Conservation (phyloP, 2,329 filamentous ascomycete species). For the Fusarium continuum region DNA sequence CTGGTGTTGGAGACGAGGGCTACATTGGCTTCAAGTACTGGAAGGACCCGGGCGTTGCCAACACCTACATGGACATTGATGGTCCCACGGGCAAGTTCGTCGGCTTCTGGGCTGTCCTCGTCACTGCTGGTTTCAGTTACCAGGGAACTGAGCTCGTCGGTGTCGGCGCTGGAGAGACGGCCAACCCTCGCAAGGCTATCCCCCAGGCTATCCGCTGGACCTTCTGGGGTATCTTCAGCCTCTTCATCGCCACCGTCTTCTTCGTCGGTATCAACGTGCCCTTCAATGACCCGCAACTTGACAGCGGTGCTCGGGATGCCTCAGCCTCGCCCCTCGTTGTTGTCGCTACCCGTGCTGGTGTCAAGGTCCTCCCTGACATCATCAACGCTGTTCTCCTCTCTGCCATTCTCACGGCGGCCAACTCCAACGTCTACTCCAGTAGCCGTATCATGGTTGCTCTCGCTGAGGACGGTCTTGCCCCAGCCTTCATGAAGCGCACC, state of each 20-base stretch:
- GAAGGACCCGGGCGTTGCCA: conserved; percentile 73
- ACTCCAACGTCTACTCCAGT: conserved; percentile 79
- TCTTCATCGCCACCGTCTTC: conserved; percentile 73
- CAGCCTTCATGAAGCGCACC: conserved; percentile 65
- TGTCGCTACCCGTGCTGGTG: conserved; percentile 68
- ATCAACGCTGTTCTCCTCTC: conserved; percentile 83
- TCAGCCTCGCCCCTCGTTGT: conserved; percentile 73
- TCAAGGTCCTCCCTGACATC: conserved; percentile 70
- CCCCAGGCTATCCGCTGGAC: conserved; percentile 78
- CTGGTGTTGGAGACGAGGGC: conserved; percentile 73
- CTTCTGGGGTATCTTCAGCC: conserved; percentile 76
- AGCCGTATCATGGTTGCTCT: conserved; percentile 74
- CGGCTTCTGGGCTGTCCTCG: conserved; percentile 74
- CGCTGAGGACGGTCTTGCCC: conserved; percentile 70
- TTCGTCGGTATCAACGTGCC: conserved; percentile 78
- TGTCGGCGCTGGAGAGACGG: conserved; percentile 80
- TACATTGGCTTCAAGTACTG: conserved; percentile 80
- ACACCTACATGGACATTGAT: conserved; percentile 62
- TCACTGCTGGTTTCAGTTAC: conserved; percentile 75
- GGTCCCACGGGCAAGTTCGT: conserved; percentile 69
- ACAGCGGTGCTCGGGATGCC: conserved; percentile 63
- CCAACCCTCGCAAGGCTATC: conserved; percentile 76
- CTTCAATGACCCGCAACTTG: conserved; percentile 64
- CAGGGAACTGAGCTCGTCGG: conserved; percentile 80
- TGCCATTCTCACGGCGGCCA: conserved; percentile 80